phyloP scores from a whole-genome alignment of 345 rosid species.

The Luvunga scandens region DNA sequence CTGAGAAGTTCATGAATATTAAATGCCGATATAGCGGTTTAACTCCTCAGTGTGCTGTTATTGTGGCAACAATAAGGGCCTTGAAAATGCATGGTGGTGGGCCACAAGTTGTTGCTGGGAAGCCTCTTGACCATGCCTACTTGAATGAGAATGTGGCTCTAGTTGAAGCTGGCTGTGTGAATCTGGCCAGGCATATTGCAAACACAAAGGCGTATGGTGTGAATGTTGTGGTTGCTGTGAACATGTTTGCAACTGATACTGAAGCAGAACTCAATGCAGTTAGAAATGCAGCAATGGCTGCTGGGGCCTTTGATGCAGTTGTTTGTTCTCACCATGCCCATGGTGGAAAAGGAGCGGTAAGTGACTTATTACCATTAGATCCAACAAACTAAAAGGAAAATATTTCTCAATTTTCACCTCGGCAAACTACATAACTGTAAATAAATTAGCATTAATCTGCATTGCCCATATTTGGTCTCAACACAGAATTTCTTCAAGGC shows the following conservation, averaged over 20 bases:
- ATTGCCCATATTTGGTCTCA: not conserved
- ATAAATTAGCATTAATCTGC: not conserved
- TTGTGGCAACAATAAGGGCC: conserved; percentile 96
- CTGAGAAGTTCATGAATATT: conserved; percentile 97
- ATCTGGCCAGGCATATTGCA: conserved; percentile 86
- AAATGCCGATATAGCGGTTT: conserved; percentile 89
- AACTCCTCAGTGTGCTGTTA: conserved; percentile 89
- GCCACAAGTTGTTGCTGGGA: conserved; percentile 94
- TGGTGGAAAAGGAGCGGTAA: conserved; percentile 98
- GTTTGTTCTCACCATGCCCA: conserved; percentile 94
- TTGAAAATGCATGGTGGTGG: conserved; percentile 99
- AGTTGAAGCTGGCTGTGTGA: conserved; percentile 94
- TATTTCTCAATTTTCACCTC: not conserved
- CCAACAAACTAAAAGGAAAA: not conserved
- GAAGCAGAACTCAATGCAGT: conserved; percentile 92
- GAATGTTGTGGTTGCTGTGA: conserved; percentile 95
- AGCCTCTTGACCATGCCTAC: conserved; percentile 89
- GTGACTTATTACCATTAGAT: conserved; percentile 15
- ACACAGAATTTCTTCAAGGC: not conserved
- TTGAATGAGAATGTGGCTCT: conserved; percentile 79
- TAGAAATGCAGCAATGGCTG: conserved; percentile 68
- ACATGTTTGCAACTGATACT: conserved; percentile 85
- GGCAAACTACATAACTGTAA: not conserved
- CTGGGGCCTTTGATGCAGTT: conserved; percentile 94
- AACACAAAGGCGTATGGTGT: conserved; percentile 88